These are phyloP conservation scores for Rhizodiscina lignyota DNA, from an alignment of 495 filamentous ascomycete species.

Conservation along the genomic window DNA sequence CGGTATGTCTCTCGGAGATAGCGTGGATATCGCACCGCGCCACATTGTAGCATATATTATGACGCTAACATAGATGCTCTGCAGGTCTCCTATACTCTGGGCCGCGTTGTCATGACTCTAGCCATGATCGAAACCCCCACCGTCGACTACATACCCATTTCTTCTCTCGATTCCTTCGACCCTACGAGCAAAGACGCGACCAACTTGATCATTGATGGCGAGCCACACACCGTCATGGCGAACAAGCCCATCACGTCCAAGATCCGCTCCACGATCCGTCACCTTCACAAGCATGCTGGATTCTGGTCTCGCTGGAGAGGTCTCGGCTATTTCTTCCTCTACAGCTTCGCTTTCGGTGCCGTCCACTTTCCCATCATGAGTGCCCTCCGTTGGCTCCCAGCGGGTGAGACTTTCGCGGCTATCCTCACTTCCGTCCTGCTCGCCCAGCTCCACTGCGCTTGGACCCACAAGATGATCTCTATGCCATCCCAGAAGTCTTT, in stretches of 20 bases:
- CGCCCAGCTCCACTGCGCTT: conserved; percentile 34
- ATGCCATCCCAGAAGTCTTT: conserved; percentile 33
- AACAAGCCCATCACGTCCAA: conserved; percentile 40
- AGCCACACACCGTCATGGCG: conserved; percentile 22
- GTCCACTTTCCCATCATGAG: no score
- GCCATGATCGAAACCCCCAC: conserved; percentile 45
- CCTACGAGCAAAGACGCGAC: conserved; percentile 15
- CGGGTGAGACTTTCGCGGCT: conserved; percentile 18
- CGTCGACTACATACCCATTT: conserved; percentile 34
- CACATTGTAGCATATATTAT: not conserved
- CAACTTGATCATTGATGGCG: conserved; percentile 10
- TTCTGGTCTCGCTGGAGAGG: conserved; percentile 42
- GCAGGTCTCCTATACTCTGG: conserved; percentile 40
- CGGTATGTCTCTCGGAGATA: not conserved
- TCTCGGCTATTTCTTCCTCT: conserved; percentile 27
- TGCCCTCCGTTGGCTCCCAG: conserved; percentile 19
- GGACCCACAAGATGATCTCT: conserved; percentile 46
- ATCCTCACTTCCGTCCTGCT: conserved; percentile 26
- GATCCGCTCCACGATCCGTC: conserved; percentile 37
- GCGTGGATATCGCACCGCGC: not conserved
- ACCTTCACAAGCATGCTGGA: conserved; percentile 39
- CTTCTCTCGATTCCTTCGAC: conserved; percentile 14
- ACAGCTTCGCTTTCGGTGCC: conserved; percentile 18
- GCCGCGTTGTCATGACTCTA: conserved; percentile 38
- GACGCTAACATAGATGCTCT: not conserved